Evolutionary conservation across 805 yeast genomes (phyloP), one percentile per base, ranked within the genome.

Genomic region (Pichia cephalocereana): DNA sequence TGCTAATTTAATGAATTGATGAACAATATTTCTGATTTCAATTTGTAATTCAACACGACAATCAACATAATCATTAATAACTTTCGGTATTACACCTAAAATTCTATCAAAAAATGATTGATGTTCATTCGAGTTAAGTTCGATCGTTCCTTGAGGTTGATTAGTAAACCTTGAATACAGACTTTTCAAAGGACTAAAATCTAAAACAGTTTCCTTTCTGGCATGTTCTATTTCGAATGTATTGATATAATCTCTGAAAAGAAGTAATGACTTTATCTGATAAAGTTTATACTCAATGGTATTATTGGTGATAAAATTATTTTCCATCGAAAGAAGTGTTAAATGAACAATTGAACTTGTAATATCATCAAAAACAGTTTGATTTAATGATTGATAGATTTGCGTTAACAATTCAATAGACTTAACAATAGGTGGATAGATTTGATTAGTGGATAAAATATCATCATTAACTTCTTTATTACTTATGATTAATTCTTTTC

Each of bases 291-390:
- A 71, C 55, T 83, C 90, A 12, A 65, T 54, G 0, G 87, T 86
- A 28, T 75, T 65, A 54, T 72, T 66, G 36, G 63, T 55, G 5
- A 70, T 66, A 53, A 74, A 74, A 12, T 84, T 83, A 15, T 68
- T 65, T 47, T 76, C 75, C 55, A 88, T 65, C 8, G 93, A 78
- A 15, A 67, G 58, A 37, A 88, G 76, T 56, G 93, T 82, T 41
- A 83, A 76, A 60, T 86, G 96, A 5, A 91, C 85, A 46, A 88
- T 81, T 48, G 84, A 79, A 62, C 88, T 96, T 0, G 96, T 96
- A 54, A 90, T 67, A 59, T 87, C 96, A 61, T 88, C 96, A 66
- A 90, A 91, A 2, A 88, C 85, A 12, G 75, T 68, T 2, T 90
- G 80, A 54, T 83, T 82, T 37, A 91, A 76, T 57, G 89, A 69